These are phyloP conservation scores for Paecilomyces formosus DNA, from an alignment of 2,329 filamentous ascomycete species.

Conservation along the genomic window DNA sequence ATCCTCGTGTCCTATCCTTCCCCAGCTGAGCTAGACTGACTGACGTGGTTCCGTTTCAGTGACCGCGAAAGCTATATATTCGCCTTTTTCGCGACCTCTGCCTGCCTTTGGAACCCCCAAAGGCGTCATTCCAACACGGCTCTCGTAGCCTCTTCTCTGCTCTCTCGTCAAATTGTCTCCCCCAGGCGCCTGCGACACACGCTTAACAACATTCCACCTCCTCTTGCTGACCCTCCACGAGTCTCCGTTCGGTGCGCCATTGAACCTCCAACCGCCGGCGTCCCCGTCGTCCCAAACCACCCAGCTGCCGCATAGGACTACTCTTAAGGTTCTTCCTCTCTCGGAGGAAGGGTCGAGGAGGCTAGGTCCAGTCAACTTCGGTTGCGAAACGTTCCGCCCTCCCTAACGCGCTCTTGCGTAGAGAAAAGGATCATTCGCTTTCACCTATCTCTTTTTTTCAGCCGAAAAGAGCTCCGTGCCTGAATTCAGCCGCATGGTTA, in stretches of 20 bases:
- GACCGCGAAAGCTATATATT: not conserved
- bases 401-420: conserved; percentile 62
- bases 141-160: conserved; percentile 22
- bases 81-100: not conserved
- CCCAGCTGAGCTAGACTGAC: not conserved
- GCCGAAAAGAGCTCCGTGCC: conserved; percentile 17
- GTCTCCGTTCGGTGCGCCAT: conserved; percentile 27
- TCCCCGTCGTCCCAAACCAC: conserved; percentile 50
- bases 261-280: conserved; percentile 27
- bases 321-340: conserved; percentile 98
- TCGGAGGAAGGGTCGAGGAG: conserved; percentile 98
- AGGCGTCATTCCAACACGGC: conserved; percentile 33
- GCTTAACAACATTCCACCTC: conserved; percentile 42
- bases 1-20: not conserved
- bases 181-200: conserved; percentile 35
- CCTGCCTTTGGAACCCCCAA: conserved; percentile 36
- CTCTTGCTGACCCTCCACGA: conserved; percentile 24
- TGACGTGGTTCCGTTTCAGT: not conserved
- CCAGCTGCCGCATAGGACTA: conserved; percentile 99
- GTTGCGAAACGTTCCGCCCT: conserved; percentile 89
- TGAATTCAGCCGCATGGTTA: conserved; percentile 46
- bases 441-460: conserved; percentile 8
- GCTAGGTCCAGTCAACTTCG: conserved; percentile 86
- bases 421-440: not conserved
- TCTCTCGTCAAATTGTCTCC: conserved; percentile 37